Conservation (phyloP, 1,139 yeast species). For the Wickerhamomyces sp. region DNA sequence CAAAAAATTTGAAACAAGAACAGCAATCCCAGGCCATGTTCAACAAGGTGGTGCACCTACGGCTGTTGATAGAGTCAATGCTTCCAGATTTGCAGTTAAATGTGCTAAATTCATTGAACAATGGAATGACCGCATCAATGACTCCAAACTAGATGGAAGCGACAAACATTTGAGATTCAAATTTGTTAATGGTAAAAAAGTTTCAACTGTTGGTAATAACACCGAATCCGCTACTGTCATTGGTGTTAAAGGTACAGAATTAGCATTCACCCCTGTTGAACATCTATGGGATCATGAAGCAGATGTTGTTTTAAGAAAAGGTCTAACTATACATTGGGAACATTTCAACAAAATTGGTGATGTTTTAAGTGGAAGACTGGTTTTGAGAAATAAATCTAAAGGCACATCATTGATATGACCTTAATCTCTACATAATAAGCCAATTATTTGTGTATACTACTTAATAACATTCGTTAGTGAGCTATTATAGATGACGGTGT, state of each 20-base stretch:
- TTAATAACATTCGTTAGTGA: background rate
- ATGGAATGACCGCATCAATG: constrained; percentile 27
- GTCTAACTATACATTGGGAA: constrained; percentile 65
- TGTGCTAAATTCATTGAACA: constrained; percentile 84
- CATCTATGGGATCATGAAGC: constrained; percentile 58
- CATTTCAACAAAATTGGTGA: constrained; percentile 55
- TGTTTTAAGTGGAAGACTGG: constrained; percentile 63
- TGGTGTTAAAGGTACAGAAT: constrained; percentile 64
- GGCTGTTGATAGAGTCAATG: constrained; percentile 89
- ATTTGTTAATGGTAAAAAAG: constrained; percentile 35
- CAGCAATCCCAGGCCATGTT: constrained; percentile 97
- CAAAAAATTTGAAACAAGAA: constrained; percentile 81
- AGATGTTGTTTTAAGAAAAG: constrained; percentile 57
- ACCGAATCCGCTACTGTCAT: constrained; percentile 55
- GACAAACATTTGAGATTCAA: constrained; percentile 36
- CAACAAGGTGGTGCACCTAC: constrained; percentile 98
- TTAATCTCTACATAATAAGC: background rate
- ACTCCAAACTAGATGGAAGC: constrained; percentile 26
- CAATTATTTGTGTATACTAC: background rate
- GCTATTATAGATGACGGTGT: no score
- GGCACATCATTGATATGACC: background rate
- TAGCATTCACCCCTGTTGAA: constrained; percentile 51
- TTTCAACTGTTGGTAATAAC: constrained; percentile 34
- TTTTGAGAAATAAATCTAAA: constrained; percentile 34
- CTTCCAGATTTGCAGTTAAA: constrained; percentile 84